Evolutionary conservation across 345 rosid genomes (phyloP).

Genomic region (Angophora floribunda): DNA sequence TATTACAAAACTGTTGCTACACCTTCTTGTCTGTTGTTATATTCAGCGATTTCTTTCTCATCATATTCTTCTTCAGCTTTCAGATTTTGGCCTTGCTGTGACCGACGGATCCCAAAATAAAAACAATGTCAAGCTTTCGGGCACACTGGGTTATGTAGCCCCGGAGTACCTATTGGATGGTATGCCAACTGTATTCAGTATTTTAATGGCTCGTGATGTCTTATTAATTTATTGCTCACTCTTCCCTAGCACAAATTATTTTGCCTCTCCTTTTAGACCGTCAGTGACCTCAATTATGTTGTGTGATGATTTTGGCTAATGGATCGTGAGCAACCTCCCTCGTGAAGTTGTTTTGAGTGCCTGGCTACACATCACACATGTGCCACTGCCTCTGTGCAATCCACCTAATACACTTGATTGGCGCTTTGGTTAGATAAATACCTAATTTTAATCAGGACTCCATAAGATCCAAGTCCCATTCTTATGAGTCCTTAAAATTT

Average conservation of each 20-base stretch:
- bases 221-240: neutral
- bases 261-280: neutral
- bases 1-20: neutral
- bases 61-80: constrained; percentile 43
- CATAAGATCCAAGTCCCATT: neutral
- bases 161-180: constrained; percentile 94
- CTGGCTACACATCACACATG: neutral
- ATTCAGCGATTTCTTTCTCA: neutral
- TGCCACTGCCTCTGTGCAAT: neutral
- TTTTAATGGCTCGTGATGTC: neutral
- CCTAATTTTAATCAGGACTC: neutral
- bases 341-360: neutral
- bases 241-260: neutral
- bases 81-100: constrained; percentile 97
- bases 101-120: constrained; percentile 51
- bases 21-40: neutral
- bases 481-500: neutral
- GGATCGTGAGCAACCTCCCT: neutral
- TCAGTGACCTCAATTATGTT: constrained; percentile 2
- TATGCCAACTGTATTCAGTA: constrained; percentile 11
- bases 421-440: neutral
- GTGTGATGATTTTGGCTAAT: neutral
- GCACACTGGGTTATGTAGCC: constrained; percentile 94
- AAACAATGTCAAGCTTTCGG: constrained; percentile 78
- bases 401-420: neutral